Percentiles rank a stretch among this genome's conserved stretches.
Evolutionary conservation across 2,329 filamentous ascomycete species (phyloP).

Genomic region (Aureobasidium sp.): DNA sequence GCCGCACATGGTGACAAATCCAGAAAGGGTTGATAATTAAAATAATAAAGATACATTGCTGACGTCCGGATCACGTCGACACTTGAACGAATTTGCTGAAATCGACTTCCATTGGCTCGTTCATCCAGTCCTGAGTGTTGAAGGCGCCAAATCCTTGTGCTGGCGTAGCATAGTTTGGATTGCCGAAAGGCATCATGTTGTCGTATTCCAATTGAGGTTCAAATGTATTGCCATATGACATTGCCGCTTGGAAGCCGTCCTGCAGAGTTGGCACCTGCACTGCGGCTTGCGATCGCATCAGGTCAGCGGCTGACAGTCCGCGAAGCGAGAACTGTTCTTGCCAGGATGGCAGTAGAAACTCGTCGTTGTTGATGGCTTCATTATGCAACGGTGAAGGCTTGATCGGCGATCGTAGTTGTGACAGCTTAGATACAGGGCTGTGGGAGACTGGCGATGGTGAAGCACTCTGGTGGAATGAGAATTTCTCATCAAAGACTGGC

Average conservation of each 20-base stretch:
- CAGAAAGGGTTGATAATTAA: background rate
- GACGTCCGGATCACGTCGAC: slow-evolving; percentile 1
- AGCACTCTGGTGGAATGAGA: slow-evolving; percentile 23
- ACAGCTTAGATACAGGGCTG: slow-evolving; percentile 22
- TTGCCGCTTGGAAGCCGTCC: slow-evolving; percentile 1
- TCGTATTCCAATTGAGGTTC: slow-evolving; percentile 11
- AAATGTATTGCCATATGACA: background rate
- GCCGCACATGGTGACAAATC: slow-evolving; percentile 8
- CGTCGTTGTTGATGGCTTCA: slow-evolving; percentile 17
- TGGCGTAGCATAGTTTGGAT: background rate
- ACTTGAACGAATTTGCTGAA: slow-evolving; percentile 27
- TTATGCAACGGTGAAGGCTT: slow-evolving; percentile 21
- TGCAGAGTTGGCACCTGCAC: slow-evolving; percentile 16
- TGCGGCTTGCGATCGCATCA: slow-evolving; percentile 22
- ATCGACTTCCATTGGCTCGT: slow-evolving; percentile 25
- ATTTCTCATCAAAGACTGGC: slow-evolving; percentile 25
- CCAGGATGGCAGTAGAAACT: slow-evolving; percentile 18
- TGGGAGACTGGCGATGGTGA: slow-evolving; percentile 23
- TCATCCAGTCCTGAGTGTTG: slow-evolving; percentile 16
- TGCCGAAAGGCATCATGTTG: slow-evolving; percentile 12
- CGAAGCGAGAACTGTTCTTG: slow-evolving; percentile 8
- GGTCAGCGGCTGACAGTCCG: slow-evolving; percentile 12
- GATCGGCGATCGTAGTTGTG: slow-evolving; percentile 22
- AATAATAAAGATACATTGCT: background rate
- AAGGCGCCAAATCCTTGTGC: slow-evolving; percentile 5